A percentile compares a stretch with the other conserved stretches of the same genome.
These are phyloP conservation scores for Tricholoma sp. DNA, from an alignment of 768 basidiomycete species.

Conservation along the genomic window DNA sequence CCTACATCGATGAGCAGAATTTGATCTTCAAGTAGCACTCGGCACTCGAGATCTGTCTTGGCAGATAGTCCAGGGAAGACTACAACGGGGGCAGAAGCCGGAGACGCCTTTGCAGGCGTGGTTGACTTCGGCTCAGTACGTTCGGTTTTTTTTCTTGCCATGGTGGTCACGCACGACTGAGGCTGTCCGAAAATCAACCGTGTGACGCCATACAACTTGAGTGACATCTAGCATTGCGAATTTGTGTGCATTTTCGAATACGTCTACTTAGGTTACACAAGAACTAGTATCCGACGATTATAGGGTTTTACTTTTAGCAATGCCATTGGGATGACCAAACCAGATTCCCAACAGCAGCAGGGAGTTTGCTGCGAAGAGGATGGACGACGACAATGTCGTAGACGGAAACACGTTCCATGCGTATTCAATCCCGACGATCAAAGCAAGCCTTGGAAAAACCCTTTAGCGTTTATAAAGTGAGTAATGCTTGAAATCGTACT, in stretches of 20 bases:
- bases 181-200: neutral
- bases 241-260: neutral
- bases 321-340: constrained; percentile 14
- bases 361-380: constrained; percentile 22
- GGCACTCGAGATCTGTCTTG: constrained; percentile 43
- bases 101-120: neutral
- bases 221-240: too few species aligned
- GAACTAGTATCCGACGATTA: neutral
- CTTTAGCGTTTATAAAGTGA: constrained; percentile 4
- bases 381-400: constrained; percentile 38
- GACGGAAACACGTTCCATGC: constrained; percentile 90
- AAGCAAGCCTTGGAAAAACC: constrained; percentile 40
- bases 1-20: constrained; percentile 57
- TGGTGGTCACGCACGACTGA: neutral
- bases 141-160: constrained; percentile 13
- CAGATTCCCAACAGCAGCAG: constrained; percentile 29
- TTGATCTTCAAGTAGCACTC: constrained; percentile 55
- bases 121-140: neutral
- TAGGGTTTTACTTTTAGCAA: constrained; percentile 2
- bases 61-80: constrained; percentile 40
- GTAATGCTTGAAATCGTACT: constrained; percentile 37
- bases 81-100: neutral
- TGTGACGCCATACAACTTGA: neutral
- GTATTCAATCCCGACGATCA: constrained; percentile 69
- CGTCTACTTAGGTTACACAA: neutral